phyloP scores from a whole-genome alignment of 495 filamentous ascomycete genomes.

The Copromyces sp. region DNA sequence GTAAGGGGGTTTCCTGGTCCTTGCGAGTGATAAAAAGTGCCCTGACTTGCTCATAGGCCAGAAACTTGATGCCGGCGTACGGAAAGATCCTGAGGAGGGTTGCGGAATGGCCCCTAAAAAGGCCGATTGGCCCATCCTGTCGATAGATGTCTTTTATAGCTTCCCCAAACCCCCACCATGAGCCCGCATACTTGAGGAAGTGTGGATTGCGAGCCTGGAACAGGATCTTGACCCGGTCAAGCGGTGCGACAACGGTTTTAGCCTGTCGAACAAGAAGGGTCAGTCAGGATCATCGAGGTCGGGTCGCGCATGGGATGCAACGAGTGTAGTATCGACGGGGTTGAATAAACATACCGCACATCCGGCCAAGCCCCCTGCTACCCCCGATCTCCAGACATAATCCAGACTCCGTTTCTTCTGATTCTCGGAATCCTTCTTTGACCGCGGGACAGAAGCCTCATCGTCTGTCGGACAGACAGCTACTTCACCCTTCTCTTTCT shows the following conservation, averaged over 20 bases:
- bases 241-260: slow-evolving; percentile 89
- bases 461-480: slow-evolving; percentile 28
- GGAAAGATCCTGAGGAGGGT: slow-evolving; percentile 93
- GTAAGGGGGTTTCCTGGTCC: slow-evolving; percentile 67
- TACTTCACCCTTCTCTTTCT: slow-evolving; percentile 10
- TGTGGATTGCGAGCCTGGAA: slow-evolving; percentile 94
- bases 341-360: slow-evolving; percentile 53
- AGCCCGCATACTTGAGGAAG: slow-evolving; percentile 83
- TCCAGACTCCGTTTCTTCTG: slow-evolving; percentile 63
- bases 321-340: not conserved
- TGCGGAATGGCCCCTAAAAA: slow-evolving; percentile 89
- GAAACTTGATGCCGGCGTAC: slow-evolving; percentile 94
- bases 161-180: slow-evolving; percentile 65
- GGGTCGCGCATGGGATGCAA: not conserved
- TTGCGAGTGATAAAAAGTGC: slow-evolving; percentile 56
- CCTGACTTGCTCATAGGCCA: slow-evolving; percentile 93
- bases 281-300: not conserved
- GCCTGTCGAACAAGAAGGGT: slow-evolving; percentile 42
- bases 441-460: slow-evolving; percentile 23
- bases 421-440: slow-evolving; percentile 14
- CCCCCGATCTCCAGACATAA: slow-evolving; percentile 68
- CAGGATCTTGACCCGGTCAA: slow-evolving; percentile 96
- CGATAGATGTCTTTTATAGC: slow-evolving; percentile 78
- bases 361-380: slow-evolving; percentile 82
- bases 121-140: slow-evolving; percentile 59